phyloP scores from a whole-genome alignment of 2,329 filamentous ascomycete genomes.

The Venturia effusa region DNA sequence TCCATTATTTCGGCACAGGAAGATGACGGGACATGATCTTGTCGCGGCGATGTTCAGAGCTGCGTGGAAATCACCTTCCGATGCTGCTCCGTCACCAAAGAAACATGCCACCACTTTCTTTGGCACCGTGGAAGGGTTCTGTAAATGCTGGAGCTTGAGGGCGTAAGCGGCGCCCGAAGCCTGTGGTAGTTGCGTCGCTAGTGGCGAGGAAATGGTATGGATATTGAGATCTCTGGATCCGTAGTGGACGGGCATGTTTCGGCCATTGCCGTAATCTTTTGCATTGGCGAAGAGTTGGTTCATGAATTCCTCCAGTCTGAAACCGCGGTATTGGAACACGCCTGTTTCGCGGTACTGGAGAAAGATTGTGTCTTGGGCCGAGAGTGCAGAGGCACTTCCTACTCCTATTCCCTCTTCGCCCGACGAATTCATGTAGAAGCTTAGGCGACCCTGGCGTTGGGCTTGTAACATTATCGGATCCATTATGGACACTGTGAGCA shows the following conservation, averaged over 20 bases:
- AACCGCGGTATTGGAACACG: slow-evolving; percentile 81
- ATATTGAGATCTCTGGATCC: slow-evolving; percentile 76
- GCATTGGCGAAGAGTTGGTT: slow-evolving; percentile 83
- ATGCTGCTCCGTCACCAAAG: slow-evolving; percentile 84
- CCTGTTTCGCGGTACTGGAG: slow-evolving; percentile 92
- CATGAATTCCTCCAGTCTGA: slow-evolving; percentile 85
- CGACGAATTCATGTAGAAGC: slow-evolving; percentile 89
- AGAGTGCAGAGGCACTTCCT: slow-evolving; percentile 72
- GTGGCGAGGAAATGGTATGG: slow-evolving; percentile 74
- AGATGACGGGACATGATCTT: slow-evolving; percentile 74
- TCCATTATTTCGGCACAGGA: slow-evolving; percentile 87
- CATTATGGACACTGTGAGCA: slow-evolving; percentile 63
- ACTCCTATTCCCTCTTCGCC: slow-evolving; percentile 92
- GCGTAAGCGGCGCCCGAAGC: slow-evolving; percentile 81
- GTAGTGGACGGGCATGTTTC: slow-evolving; percentile 98
- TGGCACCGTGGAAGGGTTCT: slow-evolving; percentile 53
- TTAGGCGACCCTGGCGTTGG: slow-evolving; percentile 83
- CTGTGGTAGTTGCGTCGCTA: slow-evolving; percentile 84
- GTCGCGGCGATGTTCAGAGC: slow-evolving; percentile 87
- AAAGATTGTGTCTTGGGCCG: slow-evolving; percentile 81
- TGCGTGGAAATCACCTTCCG: slow-evolving; percentile 85
- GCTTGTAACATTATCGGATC: slow-evolving; percentile 97
- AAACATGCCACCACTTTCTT: slow-evolving; percentile 68
- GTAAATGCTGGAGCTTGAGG: slow-evolving; percentile 66
- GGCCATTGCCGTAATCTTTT: slow-evolving; percentile 66